Conservation (phyloP, 257 asterid genomes). For the Orobanche coerulescens region DNA sequence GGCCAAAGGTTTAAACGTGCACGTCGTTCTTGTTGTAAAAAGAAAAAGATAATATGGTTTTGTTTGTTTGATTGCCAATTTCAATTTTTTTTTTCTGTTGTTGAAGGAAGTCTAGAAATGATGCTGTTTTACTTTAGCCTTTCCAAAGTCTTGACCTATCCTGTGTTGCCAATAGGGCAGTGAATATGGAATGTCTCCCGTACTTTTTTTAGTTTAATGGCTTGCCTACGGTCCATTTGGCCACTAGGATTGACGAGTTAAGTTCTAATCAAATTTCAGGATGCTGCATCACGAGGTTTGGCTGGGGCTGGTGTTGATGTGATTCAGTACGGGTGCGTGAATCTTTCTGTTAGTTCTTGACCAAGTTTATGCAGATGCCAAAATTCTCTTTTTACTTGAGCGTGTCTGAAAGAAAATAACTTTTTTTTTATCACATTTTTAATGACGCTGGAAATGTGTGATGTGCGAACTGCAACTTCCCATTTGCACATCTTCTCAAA, state of each 20-base stretch:
- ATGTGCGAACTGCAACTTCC: no score
- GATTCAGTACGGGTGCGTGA: slow-evolving; percentile 76
- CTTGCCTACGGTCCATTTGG: slow-evolving; percentile 9
- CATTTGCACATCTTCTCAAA: no score
- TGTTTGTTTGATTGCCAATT: neutral
- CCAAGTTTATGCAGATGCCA: slow-evolving; percentile 5
- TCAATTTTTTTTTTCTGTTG: neutral
- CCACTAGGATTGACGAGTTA: slow-evolving; percentile 19
- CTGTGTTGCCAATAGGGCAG: neutral
- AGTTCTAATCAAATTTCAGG: slow-evolving; percentile 45
- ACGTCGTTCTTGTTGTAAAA: neutral
- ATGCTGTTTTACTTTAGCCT: neutral
- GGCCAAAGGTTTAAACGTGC: neutral
- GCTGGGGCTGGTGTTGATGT: slow-evolving; percentile 76
- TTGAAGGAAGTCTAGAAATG: neutral
- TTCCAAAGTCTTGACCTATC: neutral
- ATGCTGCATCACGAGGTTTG: slow-evolving; percentile 87
- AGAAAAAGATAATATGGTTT: neutral
- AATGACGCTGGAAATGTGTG: no score
- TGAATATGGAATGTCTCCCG: slow-evolving; percentile 8
- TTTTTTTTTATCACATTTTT: no score
- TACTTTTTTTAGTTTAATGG: neutral
- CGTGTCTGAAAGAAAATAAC: no score
- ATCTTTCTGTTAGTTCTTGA: slow-evolving; percentile 16
- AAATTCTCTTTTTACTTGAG: neutral